A percentile compares a stretch with the other conserved stretches of the same genome.
These are phyloP conservation scores for Escovopsis sp. DNA, from an alignment of 2,329 filamentous ascomycete genomes.

Conservation along the genomic window DNA sequence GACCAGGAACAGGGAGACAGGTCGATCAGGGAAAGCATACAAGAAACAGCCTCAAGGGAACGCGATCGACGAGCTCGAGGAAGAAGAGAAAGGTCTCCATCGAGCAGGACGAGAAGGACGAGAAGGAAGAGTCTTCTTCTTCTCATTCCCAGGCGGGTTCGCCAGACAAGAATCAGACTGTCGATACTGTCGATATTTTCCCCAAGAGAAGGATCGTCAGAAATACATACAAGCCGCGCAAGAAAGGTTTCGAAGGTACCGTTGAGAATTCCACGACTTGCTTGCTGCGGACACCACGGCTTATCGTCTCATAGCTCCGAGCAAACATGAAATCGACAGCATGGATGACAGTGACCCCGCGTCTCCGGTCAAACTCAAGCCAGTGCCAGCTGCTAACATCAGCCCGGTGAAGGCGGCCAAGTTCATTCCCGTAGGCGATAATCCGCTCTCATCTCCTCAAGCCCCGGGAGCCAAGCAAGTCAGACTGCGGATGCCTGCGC, in stretches of 20 bases:
- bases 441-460: background rate
- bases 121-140: background rate
- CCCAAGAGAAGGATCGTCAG: no score
- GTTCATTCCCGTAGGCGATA: conserved; percentile 1
- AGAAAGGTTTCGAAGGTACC: no score
- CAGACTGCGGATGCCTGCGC: background rate
- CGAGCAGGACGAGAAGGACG: conserved; percentile 4
- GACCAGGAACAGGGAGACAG: background rate
- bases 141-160: conserved; percentile 6
- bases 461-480: background rate
- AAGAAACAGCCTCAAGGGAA: background rate
- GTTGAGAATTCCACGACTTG: no score
- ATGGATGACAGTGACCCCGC: background rate
- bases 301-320: background rate
- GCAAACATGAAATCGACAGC: background rate
- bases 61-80: background rate
- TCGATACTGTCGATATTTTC: background rate
- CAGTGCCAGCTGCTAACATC: background rate
- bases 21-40: no score
- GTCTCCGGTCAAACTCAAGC: background rate
- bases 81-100: conserved; percentile 5
- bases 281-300: background rate
- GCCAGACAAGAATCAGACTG: conserved; percentile 10
- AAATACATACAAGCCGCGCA: no score
- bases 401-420: conserved; percentile 4